Percentiles rank a stretch among this genome's conserved stretches.
phyloP scores from a whole-genome alignment of 345 rosid genomes.

The Trapa bicornis region DNA sequence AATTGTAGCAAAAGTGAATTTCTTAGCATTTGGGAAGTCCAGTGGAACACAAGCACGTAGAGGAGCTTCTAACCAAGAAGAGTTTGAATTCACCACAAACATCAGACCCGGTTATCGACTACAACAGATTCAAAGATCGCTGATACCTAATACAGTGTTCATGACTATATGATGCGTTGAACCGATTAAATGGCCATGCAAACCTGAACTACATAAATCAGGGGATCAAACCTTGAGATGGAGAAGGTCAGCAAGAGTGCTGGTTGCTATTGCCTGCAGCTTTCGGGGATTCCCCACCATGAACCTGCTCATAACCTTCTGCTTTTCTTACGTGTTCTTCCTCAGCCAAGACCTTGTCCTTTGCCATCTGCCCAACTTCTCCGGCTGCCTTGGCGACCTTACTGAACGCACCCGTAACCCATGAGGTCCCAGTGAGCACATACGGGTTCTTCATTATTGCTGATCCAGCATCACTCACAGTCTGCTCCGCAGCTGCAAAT shows the following conservation, averaged over 20 bases:
- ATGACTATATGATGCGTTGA: not conserved
- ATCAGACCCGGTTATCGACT: not conserved
- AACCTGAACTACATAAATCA: conserved; percentile 11
- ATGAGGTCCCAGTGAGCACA: conserved; percentile 59
- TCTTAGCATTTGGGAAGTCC: not conserved
- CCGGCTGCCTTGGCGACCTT: conserved; percentile 78
- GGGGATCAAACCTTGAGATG: conserved; percentile 40
- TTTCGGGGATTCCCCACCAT: not conserved
- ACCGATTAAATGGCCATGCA: not conserved
- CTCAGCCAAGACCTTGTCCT: conserved; percentile 65
- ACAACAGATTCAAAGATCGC: not conserved
- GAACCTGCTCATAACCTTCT: conserved; percentile 34
- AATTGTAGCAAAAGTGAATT: not conserved
- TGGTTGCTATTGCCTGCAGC: conserved; percentile 1
- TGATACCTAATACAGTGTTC: not conserved
- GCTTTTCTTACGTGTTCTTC: conserved; percentile 23
- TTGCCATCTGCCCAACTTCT: conserved; percentile 76
- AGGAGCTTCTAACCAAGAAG: not conserved
- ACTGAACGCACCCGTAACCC: conserved; percentile 77
- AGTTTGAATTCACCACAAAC: not conserved
- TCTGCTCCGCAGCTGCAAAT: conserved; percentile 72
- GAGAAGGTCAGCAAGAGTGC: conserved; percentile 29
- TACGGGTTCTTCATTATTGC: conserved; percentile 80
- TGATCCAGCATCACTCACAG: conserved; percentile 66
- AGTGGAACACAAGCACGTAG: not conserved